phyloP scores from a whole-genome alignment of 73 alveolate species.

The Tetrahymena elliotti region DNA sequence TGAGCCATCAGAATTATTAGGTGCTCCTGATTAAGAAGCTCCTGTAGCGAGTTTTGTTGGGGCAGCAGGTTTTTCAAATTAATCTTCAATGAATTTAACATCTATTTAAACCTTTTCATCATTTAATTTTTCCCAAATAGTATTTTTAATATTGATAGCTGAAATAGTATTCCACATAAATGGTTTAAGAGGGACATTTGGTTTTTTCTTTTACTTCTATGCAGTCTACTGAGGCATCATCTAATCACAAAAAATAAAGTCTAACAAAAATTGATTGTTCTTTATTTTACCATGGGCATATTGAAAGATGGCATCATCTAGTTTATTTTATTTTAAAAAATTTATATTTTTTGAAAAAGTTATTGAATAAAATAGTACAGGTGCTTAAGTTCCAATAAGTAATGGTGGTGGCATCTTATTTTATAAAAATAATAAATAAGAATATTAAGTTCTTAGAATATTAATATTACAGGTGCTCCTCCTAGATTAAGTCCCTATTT shows the following conservation, averaged over 20 bases:
- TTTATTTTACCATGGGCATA: neutral
- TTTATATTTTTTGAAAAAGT: neutral
- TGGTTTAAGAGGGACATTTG: constrained; percentile 66
- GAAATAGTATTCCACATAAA: constrained; percentile 55
- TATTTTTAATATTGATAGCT: constrained; percentile 36
- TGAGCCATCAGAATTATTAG: neutral
- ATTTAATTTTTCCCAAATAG: constrained; percentile 62
- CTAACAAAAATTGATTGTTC: neutral
- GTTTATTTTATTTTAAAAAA: neutral
- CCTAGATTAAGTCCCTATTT: neutral
- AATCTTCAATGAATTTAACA: constrained; percentile 41
- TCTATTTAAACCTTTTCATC: constrained; percentile 63
- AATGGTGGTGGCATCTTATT: neutral
- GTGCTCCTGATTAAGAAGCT: neutral
- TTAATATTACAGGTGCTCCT: neutral
- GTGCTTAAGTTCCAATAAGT: neutral
- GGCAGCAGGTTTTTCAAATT: constrained; percentile 45
- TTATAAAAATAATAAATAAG: neutral
- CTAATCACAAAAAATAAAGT: neutral
- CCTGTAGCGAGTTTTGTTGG: neutral
- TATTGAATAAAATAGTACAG: neutral
- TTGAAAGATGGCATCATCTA: neutral
- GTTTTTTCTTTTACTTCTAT: constrained; percentile 48
- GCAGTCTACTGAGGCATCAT: constrained; percentile 30
- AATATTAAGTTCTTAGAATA: neutral